Conservation (phyloP, 2,329 filamentous ascomycete genomes). For the Diaporthe sp. region DNA sequence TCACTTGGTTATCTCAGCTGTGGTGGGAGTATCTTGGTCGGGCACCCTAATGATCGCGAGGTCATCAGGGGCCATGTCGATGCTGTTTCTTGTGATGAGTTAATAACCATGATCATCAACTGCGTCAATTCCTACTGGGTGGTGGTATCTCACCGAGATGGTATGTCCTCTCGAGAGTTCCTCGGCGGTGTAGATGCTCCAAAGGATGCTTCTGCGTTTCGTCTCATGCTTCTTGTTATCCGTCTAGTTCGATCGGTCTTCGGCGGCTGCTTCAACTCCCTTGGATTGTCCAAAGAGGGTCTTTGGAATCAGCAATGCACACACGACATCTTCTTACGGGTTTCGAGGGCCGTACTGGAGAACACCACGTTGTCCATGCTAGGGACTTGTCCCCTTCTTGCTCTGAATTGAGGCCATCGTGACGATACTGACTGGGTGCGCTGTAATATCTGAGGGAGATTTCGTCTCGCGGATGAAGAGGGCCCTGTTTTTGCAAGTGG, state of each 20-base stretch:
- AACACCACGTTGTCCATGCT: neutral
- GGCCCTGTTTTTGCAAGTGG: neutral
- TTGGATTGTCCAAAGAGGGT: neutral
- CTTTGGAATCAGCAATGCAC: neutral
- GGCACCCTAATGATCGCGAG: neutral
- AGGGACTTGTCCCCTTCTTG: neutral
- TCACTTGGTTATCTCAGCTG: constrained; percentile 35
- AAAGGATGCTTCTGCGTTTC: neutral
- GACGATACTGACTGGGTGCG: neutral
- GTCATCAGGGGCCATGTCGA: neutral
- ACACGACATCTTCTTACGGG: too few species aligned
- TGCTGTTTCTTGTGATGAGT: neutral
- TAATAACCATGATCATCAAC: too few species aligned
- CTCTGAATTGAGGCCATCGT: neutral
- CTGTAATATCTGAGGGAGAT: neutral
- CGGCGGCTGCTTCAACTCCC: neutral
- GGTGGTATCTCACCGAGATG: neutral
- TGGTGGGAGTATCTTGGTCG: constrained; percentile 16
- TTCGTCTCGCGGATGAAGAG: neutral
- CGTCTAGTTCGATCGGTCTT: neutral
- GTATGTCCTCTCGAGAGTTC: neutral
- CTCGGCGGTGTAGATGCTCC: neutral
- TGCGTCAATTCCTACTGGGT: neutral
- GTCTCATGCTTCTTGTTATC: neutral
- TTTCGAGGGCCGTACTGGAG: neutral